Base-by-base conservation (phyloP, 495 filamentous ascomycete genomes). In the Podospora fimiseda region DNA sequence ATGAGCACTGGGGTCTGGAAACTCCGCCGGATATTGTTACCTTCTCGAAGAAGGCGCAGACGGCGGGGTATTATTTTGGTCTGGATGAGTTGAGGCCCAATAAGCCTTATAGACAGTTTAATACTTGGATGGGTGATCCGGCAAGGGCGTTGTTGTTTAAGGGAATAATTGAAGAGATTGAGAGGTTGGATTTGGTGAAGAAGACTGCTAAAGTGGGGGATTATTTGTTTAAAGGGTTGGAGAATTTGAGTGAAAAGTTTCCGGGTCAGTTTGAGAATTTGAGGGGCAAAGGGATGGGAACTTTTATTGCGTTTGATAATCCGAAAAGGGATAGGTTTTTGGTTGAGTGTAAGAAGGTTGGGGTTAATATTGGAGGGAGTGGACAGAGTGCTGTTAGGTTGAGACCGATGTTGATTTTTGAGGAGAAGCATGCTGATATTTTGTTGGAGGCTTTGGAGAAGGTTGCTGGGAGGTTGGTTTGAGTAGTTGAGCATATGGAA, bases 101-200 rank as follows among this genome's bases (percentile, higher is more conserved):
- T 76, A 92, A 92, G 79, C 90, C 93, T n/a, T 97, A 96, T 80
- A 84, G 93, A 46, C 93, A 98, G 73, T 98, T 97, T 76, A 98
- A 98, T 74, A 98, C 94, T 53, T 98, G 93, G 93, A 96, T 98
- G 91, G 93, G 93, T 67, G 93, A 98, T 73, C 93, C 93, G 23
- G 83, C 88, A 9, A 83, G 89, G 44, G 90, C 89, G 8, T 74
- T 97, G 53, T 79, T 97, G 53, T 98, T 96, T 83, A 81, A 87
- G 51, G 89, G 86, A 59, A 96, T 98, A 70, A 82, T 95, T 53
- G 77, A 88, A 38, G 91, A 97, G 73, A 87, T 98, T 47, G 82
- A 95, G 73, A 76, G 83, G 39, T 74, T 89, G 15, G 78, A 85
- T 51, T 78, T 98, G 9, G 90, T 98, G 23, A 71, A 79, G 64